Evolutionary conservation across 257 asterid genomes (phyloP).

Genomic region (Lycium barbarum): DNA sequence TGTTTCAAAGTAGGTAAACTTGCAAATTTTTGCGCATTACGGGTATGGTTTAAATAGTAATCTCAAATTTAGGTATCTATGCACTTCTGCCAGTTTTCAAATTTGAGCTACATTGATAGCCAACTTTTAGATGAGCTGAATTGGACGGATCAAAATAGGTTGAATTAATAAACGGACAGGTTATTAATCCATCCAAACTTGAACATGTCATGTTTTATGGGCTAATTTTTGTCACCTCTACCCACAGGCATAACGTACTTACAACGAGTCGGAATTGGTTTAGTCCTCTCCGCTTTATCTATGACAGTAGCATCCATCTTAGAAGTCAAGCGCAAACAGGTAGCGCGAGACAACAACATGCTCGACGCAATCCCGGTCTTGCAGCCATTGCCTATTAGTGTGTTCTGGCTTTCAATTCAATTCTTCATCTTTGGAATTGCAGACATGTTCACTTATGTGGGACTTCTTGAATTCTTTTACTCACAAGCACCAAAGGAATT

Average conservation of each 20-base stretch:
- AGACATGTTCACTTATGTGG: conserved; percentile 80
- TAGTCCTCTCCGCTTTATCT: conserved; percentile 66
- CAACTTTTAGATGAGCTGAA: background rate
- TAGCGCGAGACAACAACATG: conserved; percentile 56
- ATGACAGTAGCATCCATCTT: conserved; percentile 68
- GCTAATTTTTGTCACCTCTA: background rate
- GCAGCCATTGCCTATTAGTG: conserved; percentile 74
- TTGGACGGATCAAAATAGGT: background rate
- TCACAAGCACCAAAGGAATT: conserved; percentile 67
- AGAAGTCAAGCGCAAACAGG: conserved; percentile 65
- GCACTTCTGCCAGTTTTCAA: too few relatives aligned
- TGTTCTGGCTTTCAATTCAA: conserved; percentile 81
- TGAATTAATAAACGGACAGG: background rate
- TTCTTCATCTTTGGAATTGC: conserved; percentile 83
- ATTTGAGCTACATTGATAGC: background rate
- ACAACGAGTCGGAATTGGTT: conserved; percentile 78
- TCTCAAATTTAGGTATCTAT: too few relatives aligned
- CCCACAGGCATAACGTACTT: conserved; percentile 69
- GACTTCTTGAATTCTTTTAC: conserved; percentile 77
- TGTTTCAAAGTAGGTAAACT: too few relatives aligned
- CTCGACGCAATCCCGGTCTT: conserved; percentile 59
- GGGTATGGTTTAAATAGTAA: too few relatives aligned
- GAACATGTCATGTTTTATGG: background rate
- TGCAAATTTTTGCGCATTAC: too few relatives aligned
- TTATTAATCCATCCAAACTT: background rate